Base-by-base conservation (phyloP, 768 basidiomycete genomes). In the Tulasnella sp. region DNA sequence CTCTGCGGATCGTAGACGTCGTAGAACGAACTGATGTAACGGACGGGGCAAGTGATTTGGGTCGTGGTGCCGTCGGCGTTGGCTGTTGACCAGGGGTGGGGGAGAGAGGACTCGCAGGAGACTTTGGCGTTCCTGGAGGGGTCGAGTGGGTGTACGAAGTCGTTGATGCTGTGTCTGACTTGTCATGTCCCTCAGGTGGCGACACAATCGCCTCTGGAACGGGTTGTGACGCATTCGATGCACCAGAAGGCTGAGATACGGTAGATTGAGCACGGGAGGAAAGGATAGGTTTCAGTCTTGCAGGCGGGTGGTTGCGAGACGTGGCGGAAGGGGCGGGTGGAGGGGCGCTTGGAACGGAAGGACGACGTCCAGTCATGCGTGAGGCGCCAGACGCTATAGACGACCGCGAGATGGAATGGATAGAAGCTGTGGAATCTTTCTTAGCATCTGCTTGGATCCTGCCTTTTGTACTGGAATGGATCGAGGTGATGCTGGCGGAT, bases 401-500 rank as follows among this genome's bases (percentile, higher is more conserved):
- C 6, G 50, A 17, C 36, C 73, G 70, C 2, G 76, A 70, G 12
- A 74, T 65, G 4, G 77, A 76, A 17, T 74, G 72, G 27, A 78
- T 70, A 2, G 80, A 78, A 12, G 69, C 65, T 14, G 40, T 57
- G 2, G 59, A 25, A 7, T 59, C 61, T 36, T 49, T 48, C 36
- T n/a, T 35, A n/a, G n/a, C n/a, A n/a, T n/a, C n/a, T 23, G 42
- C 31, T 50, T 31, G 52, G 39, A 23, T 32, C 29, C 42, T 17
- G 45, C 41, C 56, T 57, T 34, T 64, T 54, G 63, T 69, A 57
- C 50, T 59, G 21, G 64, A 72, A 27, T 76, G 74, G 19, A 77
- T 62, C 2, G 77, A 79, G 56, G 77, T 73, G 46, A 77, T 69
- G 32, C 74, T 73, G 19, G 67, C 63, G 2, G 71, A 67, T 50